These are phyloP conservation scores for Pholiota adiposa DNA, from an alignment of 1,284 basidiomycete genomes.

Conservation along the genomic window DNA sequence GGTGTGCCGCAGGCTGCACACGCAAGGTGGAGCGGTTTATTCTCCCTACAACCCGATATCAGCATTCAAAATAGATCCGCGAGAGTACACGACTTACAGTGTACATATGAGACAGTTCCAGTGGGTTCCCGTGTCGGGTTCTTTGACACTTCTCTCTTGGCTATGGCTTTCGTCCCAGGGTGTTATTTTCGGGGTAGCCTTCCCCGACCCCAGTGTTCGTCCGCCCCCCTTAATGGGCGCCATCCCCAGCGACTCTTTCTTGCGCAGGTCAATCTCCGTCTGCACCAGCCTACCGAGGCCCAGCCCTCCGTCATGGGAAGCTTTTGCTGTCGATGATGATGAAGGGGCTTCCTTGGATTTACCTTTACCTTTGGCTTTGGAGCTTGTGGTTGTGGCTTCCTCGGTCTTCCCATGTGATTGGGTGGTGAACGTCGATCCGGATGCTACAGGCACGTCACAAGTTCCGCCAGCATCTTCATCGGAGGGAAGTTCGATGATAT, in stretches of 20 bases:
- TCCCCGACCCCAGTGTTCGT: slow-evolving; percentile 29
- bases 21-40: slow-evolving; percentile 49
- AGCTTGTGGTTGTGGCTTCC: neutral
- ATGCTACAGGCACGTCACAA: slow-evolving; percentile 32
- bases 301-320: neutral
- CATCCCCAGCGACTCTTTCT: slow-evolving; percentile 52
- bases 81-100: neutral
- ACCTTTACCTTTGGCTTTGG: slow-evolving; percentile 8
- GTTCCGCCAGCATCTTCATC: slow-evolving; percentile 23
- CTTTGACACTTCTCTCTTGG: neutral
- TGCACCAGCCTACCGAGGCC: slow-evolving; percentile 45
- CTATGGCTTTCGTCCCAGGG: neutral
- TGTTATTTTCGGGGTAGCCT: neutral
- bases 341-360: slow-evolving; percentile 11
- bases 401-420: neutral
- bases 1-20: slow-evolving; percentile 54
- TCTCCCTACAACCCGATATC: slow-evolving; percentile 39
- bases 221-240: slow-evolving; percentile 33
- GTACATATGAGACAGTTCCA: slow-evolving; percentile 7
- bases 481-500: slow-evolving; percentile 26
- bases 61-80: neutral
- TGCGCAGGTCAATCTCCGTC: slow-evolving; percentile 49
- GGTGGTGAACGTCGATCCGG: slow-evolving; percentile 35
- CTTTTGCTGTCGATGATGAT: slow-evolving; percentile 1
- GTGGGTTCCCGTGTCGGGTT: neutral